These are phyloP conservation scores for Echium plantagineum DNA, from an alignment of 257 asterid genomes.

Conservation along the genomic window DNA sequence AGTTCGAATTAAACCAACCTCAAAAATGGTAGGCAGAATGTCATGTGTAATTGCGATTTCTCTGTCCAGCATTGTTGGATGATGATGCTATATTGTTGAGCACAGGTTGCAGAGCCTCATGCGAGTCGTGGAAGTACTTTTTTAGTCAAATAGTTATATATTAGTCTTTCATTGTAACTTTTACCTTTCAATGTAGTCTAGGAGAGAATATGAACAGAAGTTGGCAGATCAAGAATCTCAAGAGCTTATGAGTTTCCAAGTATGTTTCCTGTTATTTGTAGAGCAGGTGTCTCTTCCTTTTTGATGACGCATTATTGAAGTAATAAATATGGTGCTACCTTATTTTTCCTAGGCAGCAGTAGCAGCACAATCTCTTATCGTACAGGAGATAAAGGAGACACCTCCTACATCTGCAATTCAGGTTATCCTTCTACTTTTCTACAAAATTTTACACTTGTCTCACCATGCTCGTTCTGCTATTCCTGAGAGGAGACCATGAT, in stretches of 20 bases:
- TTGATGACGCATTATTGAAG: not conserved
- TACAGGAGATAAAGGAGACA: conserved; percentile 55
- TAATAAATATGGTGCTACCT: not conserved
- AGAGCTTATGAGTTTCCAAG: conserved; percentile 76
- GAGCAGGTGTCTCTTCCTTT: conserved; percentile 8
- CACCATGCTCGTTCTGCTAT: too few species aligned
- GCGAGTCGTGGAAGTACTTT: not conserved
- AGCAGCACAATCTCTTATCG: conserved; percentile 46
- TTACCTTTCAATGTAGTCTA: conserved; percentile 42
- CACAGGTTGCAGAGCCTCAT: too few species aligned
- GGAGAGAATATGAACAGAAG: conserved; percentile 66
- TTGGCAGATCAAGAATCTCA: conserved; percentile 74
- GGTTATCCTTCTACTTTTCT: conserved; percentile 22
- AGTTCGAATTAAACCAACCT: too few species aligned
- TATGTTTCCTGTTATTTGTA: conserved; percentile 16
- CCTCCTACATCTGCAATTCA: conserved; percentile 43
- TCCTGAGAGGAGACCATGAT: too few species aligned
- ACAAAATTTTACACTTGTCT: not conserved
- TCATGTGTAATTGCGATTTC: too few species aligned
- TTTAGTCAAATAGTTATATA: too few species aligned
- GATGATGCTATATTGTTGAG: too few species aligned
- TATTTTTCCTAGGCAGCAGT: conserved; percentile 59
- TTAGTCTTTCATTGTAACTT: not conserved
- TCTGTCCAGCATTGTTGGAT: too few species aligned
- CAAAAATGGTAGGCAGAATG: too few species aligned